phyloP scores from a whole-genome alignment of 345 rosid genomes.

The Salix brachista region DNA sequence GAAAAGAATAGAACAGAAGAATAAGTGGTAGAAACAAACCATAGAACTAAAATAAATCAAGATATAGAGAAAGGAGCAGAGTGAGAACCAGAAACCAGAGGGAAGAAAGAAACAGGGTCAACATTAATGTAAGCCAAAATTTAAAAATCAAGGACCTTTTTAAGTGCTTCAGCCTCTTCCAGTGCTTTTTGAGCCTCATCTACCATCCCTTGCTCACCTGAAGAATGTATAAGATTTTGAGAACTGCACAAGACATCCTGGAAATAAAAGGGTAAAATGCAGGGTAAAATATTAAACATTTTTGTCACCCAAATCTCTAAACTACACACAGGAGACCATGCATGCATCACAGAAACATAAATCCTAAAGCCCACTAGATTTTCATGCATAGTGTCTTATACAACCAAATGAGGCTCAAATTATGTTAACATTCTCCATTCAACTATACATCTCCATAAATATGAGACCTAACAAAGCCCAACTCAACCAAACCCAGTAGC shows the following conservation, averaged over 20 bases:
- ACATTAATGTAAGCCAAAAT: background rate
- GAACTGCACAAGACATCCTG: background rate
- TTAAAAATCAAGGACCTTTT: slow-evolving; percentile 55
- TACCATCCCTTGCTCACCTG: slow-evolving; percentile 99
- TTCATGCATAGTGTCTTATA: background rate
- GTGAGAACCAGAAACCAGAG: background rate
- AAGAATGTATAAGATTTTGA: slow-evolving; percentile 3
- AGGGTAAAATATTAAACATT: background rate
- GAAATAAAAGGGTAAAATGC: background rate
- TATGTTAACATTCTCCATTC: too few species aligned
- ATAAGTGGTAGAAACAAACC: background rate
- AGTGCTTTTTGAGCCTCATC: slow-evolving; percentile 98
- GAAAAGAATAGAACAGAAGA: slow-evolving; percentile 21
- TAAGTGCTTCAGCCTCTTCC: slow-evolving; percentile 99
- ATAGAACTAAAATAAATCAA: background rate
- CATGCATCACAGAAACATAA: background rate
- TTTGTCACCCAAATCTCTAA: background rate
- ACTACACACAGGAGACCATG: background rate
- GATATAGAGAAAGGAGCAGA: background rate
- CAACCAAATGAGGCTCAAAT: too few species aligned
- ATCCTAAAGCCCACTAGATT: background rate
- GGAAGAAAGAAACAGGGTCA: background rate
- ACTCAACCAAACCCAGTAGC: too few species aligned
- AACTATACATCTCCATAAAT: too few species aligned
- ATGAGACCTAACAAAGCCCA: too few species aligned